Percentiles rank a stretch among this genome's conserved stretches.
These are phyloP conservation scores for Podospora comata DNA, from an alignment of 495 filamentous ascomycete species.

Conservation along the genomic window DNA sequence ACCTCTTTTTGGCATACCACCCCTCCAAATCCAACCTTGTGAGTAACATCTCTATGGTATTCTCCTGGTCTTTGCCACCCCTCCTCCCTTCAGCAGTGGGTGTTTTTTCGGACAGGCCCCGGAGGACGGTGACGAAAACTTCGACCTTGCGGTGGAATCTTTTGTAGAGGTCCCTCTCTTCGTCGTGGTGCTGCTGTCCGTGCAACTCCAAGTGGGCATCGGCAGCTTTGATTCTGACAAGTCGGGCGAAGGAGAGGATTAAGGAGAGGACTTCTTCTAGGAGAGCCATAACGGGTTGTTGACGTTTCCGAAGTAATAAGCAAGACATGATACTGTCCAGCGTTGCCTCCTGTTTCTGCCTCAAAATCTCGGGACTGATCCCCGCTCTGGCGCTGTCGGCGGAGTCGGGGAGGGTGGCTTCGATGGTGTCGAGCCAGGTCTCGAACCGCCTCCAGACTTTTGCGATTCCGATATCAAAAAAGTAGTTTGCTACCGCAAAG, in stretches of 20 bases:
- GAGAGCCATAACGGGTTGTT: constrained; percentile 65
- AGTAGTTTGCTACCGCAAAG: constrained; percentile 62
- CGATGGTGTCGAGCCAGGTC: constrained; percentile 58
- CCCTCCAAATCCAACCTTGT: constrained; percentile 60
- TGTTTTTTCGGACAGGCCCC: constrained; percentile 57
- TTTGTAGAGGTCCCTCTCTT: constrained; percentile 54
- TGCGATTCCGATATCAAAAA: constrained; percentile 72
- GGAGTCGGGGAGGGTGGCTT: constrained; percentile 29
- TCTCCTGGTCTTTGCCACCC: constrained; percentile 33
- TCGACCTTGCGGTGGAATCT: constrained; percentile 64
- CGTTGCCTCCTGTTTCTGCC: constrained; percentile 69
- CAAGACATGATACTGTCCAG: constrained; percentile 76
- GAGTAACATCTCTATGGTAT: constrained; percentile 53
- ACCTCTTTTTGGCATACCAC: constrained; percentile 43
- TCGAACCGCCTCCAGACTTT: constrained; percentile 69
- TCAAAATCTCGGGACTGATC: constrained; percentile 60
- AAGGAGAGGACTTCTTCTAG: constrained; percentile 74
- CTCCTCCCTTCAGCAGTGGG: constrained; percentile 26
- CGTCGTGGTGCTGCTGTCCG: constrained; percentile 39
- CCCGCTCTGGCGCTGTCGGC: constrained; percentile 20
- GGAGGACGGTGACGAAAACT: constrained; percentile 64
- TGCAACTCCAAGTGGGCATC: constrained; percentile 23
- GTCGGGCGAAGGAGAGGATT: constrained; percentile 63
- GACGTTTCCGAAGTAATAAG: constrained; percentile 65
- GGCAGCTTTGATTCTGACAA: constrained; percentile 15